Conservation (phyloP, 257 asterid species). For the Euphrasia confusa region DNA sequence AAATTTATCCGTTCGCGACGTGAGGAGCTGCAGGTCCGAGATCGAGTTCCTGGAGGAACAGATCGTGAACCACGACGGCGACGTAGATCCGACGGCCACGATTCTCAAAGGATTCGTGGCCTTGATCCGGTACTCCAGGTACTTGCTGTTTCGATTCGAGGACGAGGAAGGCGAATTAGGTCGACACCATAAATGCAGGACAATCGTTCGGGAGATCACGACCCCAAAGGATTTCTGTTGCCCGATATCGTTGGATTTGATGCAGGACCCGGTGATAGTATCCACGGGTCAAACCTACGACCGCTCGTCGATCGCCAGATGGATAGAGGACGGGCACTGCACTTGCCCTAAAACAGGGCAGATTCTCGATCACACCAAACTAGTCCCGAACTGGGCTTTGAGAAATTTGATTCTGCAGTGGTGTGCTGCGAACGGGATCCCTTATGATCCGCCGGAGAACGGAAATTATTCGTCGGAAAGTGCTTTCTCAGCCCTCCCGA, state of each 20-base stretch:
- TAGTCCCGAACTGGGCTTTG: slow-evolving; percentile 71
- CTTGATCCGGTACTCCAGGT: slow-evolving; percentile 62
- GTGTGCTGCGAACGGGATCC: slow-evolving; percentile 68
- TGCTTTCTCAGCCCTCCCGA: slow-evolving; percentile 35
- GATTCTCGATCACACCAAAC: slow-evolving; percentile 50
- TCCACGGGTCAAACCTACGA: slow-evolving; percentile 94
- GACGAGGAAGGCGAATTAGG: slow-evolving; percentile 58
- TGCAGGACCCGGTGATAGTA: slow-evolving; percentile 81
- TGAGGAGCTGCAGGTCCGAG: slow-evolving; percentile 57
- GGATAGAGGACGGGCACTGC: slow-evolving; percentile 89
- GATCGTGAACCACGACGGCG: slow-evolving; percentile 73
- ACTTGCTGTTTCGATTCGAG: slow-evolving; percentile 73
- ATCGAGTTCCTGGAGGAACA: slow-evolving; percentile 90
- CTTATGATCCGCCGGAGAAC: slow-evolving; percentile 52
- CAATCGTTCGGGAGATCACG: slow-evolving; percentile 54
- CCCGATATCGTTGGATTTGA: slow-evolving; percentile 74
- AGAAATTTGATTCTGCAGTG: slow-evolving; percentile 73
- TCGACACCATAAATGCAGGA: slow-evolving; percentile 37
- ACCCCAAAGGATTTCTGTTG: slow-evolving; percentile 84
- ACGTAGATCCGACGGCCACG: slow-evolving; percentile 63
- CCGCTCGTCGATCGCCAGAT: slow-evolving; percentile 63
- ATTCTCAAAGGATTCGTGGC: slow-evolving; percentile 76
- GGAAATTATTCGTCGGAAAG: slow-evolving; percentile 43
- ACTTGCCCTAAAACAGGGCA: slow-evolving; percentile 90
- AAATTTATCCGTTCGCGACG: slow-evolving; percentile 45